Evolutionary conservation across 306 rosid species (phyloP).

Genomic region (Acmispon strigosus): DNA sequence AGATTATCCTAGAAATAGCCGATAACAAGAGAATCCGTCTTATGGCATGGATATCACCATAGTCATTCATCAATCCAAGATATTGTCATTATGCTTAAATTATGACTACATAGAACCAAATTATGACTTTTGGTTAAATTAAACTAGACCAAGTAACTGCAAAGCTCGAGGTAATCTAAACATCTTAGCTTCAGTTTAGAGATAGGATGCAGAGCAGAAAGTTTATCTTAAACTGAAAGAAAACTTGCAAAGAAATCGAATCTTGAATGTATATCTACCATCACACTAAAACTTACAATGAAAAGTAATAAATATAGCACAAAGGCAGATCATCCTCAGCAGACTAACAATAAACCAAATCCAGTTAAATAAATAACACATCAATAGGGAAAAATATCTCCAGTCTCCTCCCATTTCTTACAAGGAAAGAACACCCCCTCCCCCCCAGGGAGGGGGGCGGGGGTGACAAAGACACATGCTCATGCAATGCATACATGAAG

Average conservation of each 20-base stretch:
- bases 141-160: background rate
- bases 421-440: background rate
- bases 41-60: background rate
- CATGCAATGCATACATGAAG: conserved; percentile 12
- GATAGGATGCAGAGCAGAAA: conserved; percentile 3
- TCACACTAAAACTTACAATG: background rate
- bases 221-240: background rate
- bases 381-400: background rate
- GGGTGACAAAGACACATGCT: background rate
- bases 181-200: background rate
- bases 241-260: conserved; percentile 5
- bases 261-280: background rate
- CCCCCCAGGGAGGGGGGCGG: background rate
- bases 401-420: background rate
- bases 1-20: conserved; percentile 7
- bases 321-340: background rate
- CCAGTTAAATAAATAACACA: background rate
- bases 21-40: background rate
- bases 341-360: background rate
- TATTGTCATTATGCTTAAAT: conserved; percentile 1
- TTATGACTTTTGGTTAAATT: background rate
- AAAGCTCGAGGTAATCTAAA: background rate
- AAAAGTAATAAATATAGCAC: conserved; percentile 9
- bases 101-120: background rate
- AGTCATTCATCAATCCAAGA: conserved; percentile 4